These are phyloP conservation scores for Amylostereum chailletii DNA, from an alignment of 1,284 basidiomycete species.

Conservation along the genomic window DNA sequence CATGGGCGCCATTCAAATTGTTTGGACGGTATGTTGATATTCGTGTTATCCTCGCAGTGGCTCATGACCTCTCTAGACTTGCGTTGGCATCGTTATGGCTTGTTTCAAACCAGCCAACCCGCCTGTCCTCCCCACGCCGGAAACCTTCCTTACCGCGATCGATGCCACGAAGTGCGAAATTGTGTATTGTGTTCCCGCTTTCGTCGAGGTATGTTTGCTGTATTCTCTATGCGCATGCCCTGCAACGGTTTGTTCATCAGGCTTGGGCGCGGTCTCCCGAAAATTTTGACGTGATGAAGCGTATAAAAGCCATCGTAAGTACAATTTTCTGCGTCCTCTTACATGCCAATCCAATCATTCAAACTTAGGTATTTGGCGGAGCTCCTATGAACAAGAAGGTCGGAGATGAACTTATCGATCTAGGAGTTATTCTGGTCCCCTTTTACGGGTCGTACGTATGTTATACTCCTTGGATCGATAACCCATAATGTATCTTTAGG, in stretches of 20 bases:
- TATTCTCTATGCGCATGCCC: not conserved
- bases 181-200: constrained; percentile 18
- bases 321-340: constrained; percentile 7
- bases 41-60: not conserved
- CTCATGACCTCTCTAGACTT: constrained; percentile 11
- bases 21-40: not conserved
- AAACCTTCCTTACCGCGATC: constrained; percentile 15
- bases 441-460: constrained; percentile 12
- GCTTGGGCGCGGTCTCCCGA: constrained; percentile 12
- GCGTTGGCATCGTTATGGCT: constrained; percentile 17
- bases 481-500: not conserved
- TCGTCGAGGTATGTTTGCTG: constrained; percentile 18
- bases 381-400: constrained; percentile 12
- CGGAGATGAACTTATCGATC: constrained; percentile 10
- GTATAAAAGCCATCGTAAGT: constrained; percentile 12
- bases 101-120: constrained; percentile 16
- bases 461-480: not conserved
- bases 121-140: constrained; percentile 18
- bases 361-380: constrained; percentile 11
- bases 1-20: not conserved
- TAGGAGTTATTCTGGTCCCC: constrained; percentile 9
- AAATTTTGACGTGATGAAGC: constrained; percentile 8
- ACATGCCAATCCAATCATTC: not conserved
- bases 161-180: constrained; percentile 13
- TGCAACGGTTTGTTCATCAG: not conserved